Base-by-base conservation (phyloP, 1,139 yeast species). In the Geotrichum phurueaensis region DNA sequence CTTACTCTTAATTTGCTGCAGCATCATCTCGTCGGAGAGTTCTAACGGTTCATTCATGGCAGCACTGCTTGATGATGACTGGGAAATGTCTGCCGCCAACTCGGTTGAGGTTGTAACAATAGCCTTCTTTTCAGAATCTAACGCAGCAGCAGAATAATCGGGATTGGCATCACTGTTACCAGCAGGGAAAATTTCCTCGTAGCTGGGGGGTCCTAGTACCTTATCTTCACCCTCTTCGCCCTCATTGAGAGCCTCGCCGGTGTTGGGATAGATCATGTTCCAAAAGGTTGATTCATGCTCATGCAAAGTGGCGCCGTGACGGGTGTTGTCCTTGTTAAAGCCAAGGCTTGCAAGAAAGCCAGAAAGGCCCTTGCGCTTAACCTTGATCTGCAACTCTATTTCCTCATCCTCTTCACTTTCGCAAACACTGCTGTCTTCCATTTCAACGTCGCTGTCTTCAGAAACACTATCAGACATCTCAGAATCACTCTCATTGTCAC, bases 181-280 rank as follows among this genome's bases (percentile, higher is more conserved):
- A 61, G 80, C 78, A 18, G 96, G 96, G 78, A 84, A 89, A 58
- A 89, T 79, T 63, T 89, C 97, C 65, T 88, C 92, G 69, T 89
- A 89, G 39, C 85, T 80, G 13, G 96, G 96, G 64, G 74, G 77
- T 62, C 64, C 67, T 51, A 49, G 68, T 64, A 61, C 68, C 29
- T 49, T 58, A 13, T 49, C 48, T 13, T 54, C 50, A 12, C 27
- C 1, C 18, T n/a, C 50, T 2, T 58, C 60, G 15, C 23, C 25
- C 12, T 58, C 53, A 20, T 51, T 43, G n/a, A 52, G 27, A 18
- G 53, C 50, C 23, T 56, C 59, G 23, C 59, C 59, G 15, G 59
- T 56, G 25, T 56, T 56, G 13, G 62, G 59, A 22, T 56, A 56
- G 10, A 56, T 53, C 48, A 36, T 45, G 39, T 60, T 53, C 57